Conservation (phyloP, 495 filamentous ascomycete species). For the Ramalina intermedia region DNA sequence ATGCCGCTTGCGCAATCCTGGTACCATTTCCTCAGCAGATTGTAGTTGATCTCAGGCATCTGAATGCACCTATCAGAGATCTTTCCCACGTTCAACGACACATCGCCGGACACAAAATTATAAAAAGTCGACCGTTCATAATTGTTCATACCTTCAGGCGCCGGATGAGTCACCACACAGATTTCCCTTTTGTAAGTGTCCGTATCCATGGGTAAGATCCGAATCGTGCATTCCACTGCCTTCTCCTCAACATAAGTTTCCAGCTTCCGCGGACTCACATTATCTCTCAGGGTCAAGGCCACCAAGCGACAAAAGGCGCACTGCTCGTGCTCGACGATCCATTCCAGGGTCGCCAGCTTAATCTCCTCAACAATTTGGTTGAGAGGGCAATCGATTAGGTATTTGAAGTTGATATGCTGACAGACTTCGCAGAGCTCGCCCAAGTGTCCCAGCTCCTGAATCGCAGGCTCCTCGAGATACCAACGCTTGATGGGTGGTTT, state of each 20-base stretch:
- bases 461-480: neutral
- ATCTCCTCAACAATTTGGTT: neutral
- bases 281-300: neutral
- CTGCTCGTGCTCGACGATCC: neutral
- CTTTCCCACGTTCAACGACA: neutral
- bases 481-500: neutral
- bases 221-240: neutral
- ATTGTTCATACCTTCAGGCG: neutral
- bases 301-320: slow-evolving; percentile 8
- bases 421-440: slow-evolving; percentile 6
- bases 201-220: neutral
- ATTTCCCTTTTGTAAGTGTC: neutral
- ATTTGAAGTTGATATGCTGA: slow-evolving; percentile 6
- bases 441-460: neutral
- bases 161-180: neutral
- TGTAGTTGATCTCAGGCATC: neutral
- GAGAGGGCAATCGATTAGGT: slow-evolving; percentile 3
- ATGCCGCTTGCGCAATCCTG: neutral
- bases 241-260: neutral
- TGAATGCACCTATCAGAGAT: neutral
- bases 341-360: neutral
- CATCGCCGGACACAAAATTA: too few relatives aligned
- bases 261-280: neutral
- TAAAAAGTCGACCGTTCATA: neutral
- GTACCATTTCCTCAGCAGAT: slow-evolving; percentile 5